Conservation (phyloP, 106 monocot genomes). For the Alisma plantagoaquatica region DNA sequence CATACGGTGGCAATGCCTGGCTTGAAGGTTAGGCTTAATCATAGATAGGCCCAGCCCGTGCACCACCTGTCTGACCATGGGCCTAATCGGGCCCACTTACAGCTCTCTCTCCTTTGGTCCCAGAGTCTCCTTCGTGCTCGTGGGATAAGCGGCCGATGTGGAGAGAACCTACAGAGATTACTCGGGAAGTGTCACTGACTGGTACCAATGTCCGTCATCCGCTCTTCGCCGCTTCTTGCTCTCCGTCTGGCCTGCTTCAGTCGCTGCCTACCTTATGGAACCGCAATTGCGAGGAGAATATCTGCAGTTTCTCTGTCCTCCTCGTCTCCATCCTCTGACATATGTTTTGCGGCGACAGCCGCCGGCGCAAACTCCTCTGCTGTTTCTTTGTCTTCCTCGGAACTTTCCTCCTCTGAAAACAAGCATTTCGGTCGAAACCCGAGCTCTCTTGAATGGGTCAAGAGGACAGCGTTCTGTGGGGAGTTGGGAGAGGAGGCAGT, state of each 20-base stretch:
- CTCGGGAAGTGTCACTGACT: too few relatives aligned
- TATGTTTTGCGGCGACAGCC: too few relatives aligned
- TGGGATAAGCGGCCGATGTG: too few relatives aligned
- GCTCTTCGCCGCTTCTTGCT: constrained; percentile 38
- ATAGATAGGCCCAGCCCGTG: too few relatives aligned
- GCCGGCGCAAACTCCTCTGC: background rate
- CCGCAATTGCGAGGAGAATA: background rate
- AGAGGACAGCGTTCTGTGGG: constrained; percentile 54
- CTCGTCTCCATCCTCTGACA: constrained; percentile 10
- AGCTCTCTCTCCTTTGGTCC: too few relatives aligned
- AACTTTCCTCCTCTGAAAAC: constrained; percentile 14
- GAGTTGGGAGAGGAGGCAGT: constrained; percentile 56
- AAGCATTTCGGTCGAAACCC: background rate
- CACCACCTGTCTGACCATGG: too few relatives aligned
- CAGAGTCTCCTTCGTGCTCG: too few relatives aligned
- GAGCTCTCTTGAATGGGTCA: constrained; percentile 54
- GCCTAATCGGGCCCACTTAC: too few relatives aligned
- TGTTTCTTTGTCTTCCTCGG: constrained; percentile 4
- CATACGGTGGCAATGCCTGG: too few relatives aligned
- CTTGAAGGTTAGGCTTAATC: too few relatives aligned
- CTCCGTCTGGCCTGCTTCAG: constrained; percentile 22
- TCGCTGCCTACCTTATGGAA: background rate
- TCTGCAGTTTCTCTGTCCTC: constrained; percentile 10
- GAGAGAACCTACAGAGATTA: too few relatives aligned
- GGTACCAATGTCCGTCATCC: constrained; percentile 42